Evolutionary conservation across 2,329 filamentous ascomycete species (phyloP).

Genomic region (Aureobasidium lini): DNA sequence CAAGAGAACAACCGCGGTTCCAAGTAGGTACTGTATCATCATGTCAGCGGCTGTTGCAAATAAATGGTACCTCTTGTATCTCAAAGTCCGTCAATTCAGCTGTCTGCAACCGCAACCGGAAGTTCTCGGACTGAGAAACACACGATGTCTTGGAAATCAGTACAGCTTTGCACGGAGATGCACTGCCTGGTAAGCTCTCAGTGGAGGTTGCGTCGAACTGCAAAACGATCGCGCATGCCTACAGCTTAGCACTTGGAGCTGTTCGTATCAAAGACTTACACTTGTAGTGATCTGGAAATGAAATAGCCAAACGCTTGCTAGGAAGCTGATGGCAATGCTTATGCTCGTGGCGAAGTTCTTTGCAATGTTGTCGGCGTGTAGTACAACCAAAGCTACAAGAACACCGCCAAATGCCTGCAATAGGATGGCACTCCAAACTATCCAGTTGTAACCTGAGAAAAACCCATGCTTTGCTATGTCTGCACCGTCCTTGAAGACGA

Average conservation of each 20-base stretch:
- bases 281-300: slow-evolving; percentile 64
- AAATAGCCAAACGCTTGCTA: slow-evolving; percentile 82
- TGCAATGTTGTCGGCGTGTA: slow-evolving; percentile 79
- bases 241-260: too few relatives aligned
- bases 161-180: too few relatives aligned
- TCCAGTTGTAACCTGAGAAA: slow-evolving; percentile 88
- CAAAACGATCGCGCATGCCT: too few relatives aligned
- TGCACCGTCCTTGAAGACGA: slow-evolving; percentile 78
- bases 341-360: slow-evolving; percentile 93
- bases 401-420: slow-evolving; percentile 81
- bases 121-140: too few relatives aligned
- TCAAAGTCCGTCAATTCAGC: too few relatives aligned
- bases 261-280: slow-evolving; percentile 46
- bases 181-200: too few relatives aligned
- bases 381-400: slow-evolving; percentile 72
- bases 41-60: not conserved
- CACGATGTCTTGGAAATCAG: too few relatives aligned
- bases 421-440: slow-evolving; percentile 78
- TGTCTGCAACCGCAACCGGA: too few relatives aligned
- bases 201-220: too few relatives aligned
- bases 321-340: slow-evolving; percentile 78
- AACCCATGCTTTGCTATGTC: slow-evolving; percentile 80
- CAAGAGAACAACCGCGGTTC: slow-evolving; percentile 68
- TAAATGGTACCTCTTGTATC: not conserved
- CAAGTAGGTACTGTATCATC: slow-evolving; percentile 64